These are phyloP conservation scores for Scedosporium boydii DNA, from an alignment of 2,329 filamentous ascomycete genomes.

Conservation along the genomic window DNA sequence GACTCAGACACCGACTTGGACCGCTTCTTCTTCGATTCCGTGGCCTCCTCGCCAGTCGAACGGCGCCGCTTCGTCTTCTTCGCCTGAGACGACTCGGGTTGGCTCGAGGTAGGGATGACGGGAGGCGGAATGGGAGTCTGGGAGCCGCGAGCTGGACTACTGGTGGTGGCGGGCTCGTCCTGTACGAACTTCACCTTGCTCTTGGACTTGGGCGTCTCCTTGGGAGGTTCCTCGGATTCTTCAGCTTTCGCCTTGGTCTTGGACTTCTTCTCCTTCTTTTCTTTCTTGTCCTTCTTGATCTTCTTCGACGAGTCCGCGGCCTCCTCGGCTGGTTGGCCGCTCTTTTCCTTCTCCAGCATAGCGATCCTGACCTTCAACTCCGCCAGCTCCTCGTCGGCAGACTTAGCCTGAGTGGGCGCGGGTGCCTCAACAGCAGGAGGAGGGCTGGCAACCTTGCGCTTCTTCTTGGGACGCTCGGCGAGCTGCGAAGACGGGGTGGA, in stretches of 20 bases:
- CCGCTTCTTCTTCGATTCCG: background rate
- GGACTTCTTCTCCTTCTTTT: constrained; percentile 3
- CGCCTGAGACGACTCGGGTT: background rate
- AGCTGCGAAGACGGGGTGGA: background rate
- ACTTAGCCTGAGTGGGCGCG: background rate
- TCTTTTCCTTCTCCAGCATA: background rate
- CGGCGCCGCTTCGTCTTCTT: background rate
- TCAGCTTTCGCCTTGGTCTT: background rate
- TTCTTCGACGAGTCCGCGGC: background rate
- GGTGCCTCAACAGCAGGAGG: background rate
- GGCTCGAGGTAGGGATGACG: background rate
- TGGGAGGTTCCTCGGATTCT: background rate
- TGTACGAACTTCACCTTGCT: constrained; percentile 2
- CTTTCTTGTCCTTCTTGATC: constrained; percentile 5
- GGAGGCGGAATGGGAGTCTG: background rate
- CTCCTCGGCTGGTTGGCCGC: background rate
- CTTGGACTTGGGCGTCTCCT: background rate
- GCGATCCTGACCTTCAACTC: background rate
- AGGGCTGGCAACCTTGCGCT: background rate
- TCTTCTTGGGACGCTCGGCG: background rate
- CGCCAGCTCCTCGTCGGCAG: background rate
- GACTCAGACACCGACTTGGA: background rate
- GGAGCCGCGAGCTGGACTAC: background rate
- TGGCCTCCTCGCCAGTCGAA: background rate
- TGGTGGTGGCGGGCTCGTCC: background rate